Conservation (phyloP, 2,329 filamentous ascomycete species). For the Apiospora koreana region DNA sequence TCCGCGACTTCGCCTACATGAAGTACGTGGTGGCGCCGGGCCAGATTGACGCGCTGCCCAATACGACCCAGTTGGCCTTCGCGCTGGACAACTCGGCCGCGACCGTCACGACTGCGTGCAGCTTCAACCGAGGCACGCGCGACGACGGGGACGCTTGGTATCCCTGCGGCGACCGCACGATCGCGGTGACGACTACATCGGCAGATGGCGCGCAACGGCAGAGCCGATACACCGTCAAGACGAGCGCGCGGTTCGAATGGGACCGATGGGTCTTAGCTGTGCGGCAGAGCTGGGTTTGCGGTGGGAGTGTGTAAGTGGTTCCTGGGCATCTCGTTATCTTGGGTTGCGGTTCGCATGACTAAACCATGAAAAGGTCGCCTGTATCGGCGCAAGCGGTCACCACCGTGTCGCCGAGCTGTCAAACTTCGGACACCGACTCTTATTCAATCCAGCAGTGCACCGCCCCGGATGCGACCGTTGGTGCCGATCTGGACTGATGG, state of each 20-base stretch:
- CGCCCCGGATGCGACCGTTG: not conserved
- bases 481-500: not conserved
- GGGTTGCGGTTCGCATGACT: not conserved
- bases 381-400: not conserved
- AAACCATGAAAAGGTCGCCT: not conserved
- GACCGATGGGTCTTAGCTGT: not conserved
- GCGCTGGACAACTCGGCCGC: not conserved
- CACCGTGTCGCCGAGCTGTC: not conserved
- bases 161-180: not conserved
- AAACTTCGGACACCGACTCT: not conserved
- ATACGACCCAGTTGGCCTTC: not conserved
- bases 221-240: not conserved
- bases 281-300: conserved; percentile 1
- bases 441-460: conserved; percentile 1
- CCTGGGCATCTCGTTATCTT: not conserved
- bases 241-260: not conserved
- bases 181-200: not conserved
- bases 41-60: not conserved
- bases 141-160: not conserved
- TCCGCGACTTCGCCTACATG: not conserved
- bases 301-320: not conserved
- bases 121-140: not conserved
- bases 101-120: not conserved
- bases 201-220: not conserved
- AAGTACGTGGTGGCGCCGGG: not conserved